Conservation (phyloP, 1,284 basidiomycete species). For the Ustilago vetiveriae region DNA sequence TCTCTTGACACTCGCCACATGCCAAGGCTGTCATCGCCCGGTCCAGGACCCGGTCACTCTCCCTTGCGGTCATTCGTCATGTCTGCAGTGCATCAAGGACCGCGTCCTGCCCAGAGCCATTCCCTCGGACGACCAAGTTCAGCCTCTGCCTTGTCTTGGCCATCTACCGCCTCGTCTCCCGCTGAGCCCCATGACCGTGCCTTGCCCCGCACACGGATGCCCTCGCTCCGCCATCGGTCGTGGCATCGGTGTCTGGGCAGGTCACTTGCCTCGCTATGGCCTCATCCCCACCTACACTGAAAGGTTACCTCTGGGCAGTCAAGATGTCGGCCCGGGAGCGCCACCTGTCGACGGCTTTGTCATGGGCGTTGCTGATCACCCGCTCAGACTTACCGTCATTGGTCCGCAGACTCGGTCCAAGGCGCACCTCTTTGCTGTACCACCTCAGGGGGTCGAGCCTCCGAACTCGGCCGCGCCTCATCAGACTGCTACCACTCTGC, state of each 20-base stretch:
- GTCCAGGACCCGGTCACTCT: slow-evolving; percentile 55
- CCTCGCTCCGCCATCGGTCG: slow-evolving; percentile 57
- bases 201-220: slow-evolving; percentile 51
- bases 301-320: slow-evolving; percentile 16
- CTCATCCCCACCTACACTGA: slow-evolving; percentile 45
- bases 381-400: slow-evolving; percentile 51
- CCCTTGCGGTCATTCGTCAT: slow-evolving; percentile 59
- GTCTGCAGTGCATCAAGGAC: slow-evolving; percentile 53
- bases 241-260: slow-evolving; percentile 57
- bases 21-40: slow-evolving; percentile 44
- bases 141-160: slow-evolving; percentile 30
- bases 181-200: slow-evolving; percentile 51
- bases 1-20: slow-evolving; percentile 41
- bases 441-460: slow-evolving; percentile 28
- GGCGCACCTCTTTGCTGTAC: slow-evolving; percentile 46
- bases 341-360: slow-evolving; percentile 60
- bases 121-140: slow-evolving; percentile 26
- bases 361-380: slow-evolving; percentile 52
- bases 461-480: background rate
- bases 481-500: slow-evolving; percentile 21
- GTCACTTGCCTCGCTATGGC: slow-evolving; percentile 47
- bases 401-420: slow-evolving; percentile 50
- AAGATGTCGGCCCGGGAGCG: slow-evolving; percentile 44
- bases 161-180: slow-evolving; percentile 58
- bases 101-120: slow-evolving; percentile 17